Percentiles rank a stretch among this genome's conserved stretches.
Evolutionary conservation across 768 basidiomycete species (phyloP).

Genomic region (Russula sp.): DNA sequence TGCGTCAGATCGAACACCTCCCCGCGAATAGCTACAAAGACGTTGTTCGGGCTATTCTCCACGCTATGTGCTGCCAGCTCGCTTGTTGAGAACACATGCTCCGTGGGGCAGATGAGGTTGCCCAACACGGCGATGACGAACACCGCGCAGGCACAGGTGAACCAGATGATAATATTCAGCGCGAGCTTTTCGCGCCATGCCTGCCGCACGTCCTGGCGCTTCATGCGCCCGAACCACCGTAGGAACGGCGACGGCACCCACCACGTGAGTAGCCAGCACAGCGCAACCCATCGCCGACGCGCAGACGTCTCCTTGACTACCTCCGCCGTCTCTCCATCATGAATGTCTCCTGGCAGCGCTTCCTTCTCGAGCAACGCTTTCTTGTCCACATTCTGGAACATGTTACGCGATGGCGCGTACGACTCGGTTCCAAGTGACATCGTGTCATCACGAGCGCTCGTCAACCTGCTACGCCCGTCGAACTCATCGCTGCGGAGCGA

Average conservation of each 20-base stretch:
- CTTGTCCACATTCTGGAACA: conserved; percentile 85
- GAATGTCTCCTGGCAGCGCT: conserved; percentile 73
- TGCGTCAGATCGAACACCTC: conserved; percentile 87
- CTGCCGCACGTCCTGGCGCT: conserved; percentile 86
- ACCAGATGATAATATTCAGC: conserved; percentile 94
- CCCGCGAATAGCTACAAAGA: conserved; percentile 79
- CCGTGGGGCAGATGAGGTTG: conserved; percentile 85
- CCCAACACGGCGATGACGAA: conserved; percentile 93
- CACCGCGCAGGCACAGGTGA: conserved; percentile 78
- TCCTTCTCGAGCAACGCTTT: conserved; percentile 74
- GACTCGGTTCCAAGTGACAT: conserved; percentile 85
- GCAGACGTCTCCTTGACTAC: conserved; percentile 77
- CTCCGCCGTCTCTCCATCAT: conserved; percentile 85
- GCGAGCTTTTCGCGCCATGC: conserved; percentile 98
- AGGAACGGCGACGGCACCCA: conserved; percentile 79
- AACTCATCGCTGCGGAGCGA: conserved; percentile 72
- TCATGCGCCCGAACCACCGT: conserved; percentile 79
- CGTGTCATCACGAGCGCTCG: conserved; percentile 71
- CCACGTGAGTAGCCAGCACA: conserved; percentile 88
- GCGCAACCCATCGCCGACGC: conserved; percentile 77
- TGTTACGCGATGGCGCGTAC: conserved; percentile 90
- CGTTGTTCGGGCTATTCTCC: conserved; percentile 59
- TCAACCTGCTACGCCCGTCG: conserved; percentile 72
- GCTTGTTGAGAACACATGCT: conserved; percentile 77
- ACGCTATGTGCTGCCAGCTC: conserved; percentile 75